Base-by-base conservation (phyloP, 2,329 filamentous ascomycete species). In the Zymoseptoria crescenta region DNA sequence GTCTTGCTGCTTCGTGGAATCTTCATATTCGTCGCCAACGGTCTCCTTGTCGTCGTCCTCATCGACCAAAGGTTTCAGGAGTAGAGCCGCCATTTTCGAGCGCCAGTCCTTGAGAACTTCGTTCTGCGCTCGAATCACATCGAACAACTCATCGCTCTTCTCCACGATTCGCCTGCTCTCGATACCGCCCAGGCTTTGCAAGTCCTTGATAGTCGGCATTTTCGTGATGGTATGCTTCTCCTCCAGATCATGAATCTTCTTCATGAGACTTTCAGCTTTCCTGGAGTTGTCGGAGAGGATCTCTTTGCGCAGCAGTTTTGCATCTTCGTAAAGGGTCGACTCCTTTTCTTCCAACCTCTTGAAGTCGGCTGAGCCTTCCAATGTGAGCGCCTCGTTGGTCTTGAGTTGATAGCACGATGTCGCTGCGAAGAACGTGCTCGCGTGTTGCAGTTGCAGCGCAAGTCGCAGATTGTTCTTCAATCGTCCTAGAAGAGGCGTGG, bases 11-110 rank as follows among this genome's bases (percentile, higher is more conserved):
- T 89, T 89, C 0, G 91, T 90, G 0, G 93, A 96, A 30, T 89
- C 84, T 65, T 91, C 88, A 63, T 96, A 94, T 71, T 97, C 94
- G 60, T 96, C 87, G 24, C 94, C 94, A 9, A 91, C 93, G 2
- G 85, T 82, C 59, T 96, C 90, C 8, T 81, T 74, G 16, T 76
- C 75, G 4, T 85, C 84, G 49, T 96, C 91, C 68, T 94, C 86
- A 66, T 97, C 94, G 19, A 97, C 84, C 1, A 97, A 79, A 0
- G 89, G 85, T 61, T 85, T 81, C 9, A 88, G 75, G 8, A 96
- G 79, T 20, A 93, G 81, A 56, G 87, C 81, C 19, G 90, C 81
- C 59, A 92, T 85, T 49, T 84, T 79, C 59, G 87, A 81, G 49
- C 91, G 84, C 89, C 89, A 95, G 53, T 86, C 80, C 52, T 88